Percentiles rank a stretch among this genome's conserved stretches.
Conservation (phyloP, 352 stramenopile species). For the Phytopythium chamaehyphon region DNA sequence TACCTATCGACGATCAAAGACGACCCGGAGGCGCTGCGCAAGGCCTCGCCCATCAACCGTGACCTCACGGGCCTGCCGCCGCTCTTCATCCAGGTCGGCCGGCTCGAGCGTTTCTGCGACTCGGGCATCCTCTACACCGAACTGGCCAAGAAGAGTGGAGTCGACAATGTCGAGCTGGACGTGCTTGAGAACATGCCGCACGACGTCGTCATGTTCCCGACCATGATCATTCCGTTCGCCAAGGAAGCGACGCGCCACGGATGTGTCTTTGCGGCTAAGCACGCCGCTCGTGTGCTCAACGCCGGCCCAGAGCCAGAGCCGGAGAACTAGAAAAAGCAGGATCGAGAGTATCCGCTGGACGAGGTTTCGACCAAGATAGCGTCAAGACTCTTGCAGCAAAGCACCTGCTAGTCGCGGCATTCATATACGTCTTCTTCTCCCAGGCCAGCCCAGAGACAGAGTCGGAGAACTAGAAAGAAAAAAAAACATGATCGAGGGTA, state of each 20-base stretch:
- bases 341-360: too few species aligned
- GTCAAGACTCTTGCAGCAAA: too few species aligned
- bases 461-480: not conserved
- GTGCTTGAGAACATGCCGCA: conserved; percentile 31
- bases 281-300: conserved; percentile 1
- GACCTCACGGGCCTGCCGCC: conserved; percentile 26
- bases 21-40: conserved; percentile 11
- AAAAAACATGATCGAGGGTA: too few species aligned
- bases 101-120: conserved; percentile 26
- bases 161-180: conserved; percentile 30
- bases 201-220: conserved; percentile 29
- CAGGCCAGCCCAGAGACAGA: not conserved
- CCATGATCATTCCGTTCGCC: conserved; percentile 26
- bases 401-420: too few species aligned
- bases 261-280: conserved; percentile 12
- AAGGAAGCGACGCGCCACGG: conserved; percentile 13
- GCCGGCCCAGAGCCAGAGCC: not conserved
- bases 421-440: too few species aligned
- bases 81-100: conserved; percentile 30
- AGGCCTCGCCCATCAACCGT: conserved; percentile 33
- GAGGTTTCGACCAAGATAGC: too few species aligned
- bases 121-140: conserved; percentile 16
- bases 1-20: conserved; percentile 1
- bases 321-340: not conserved
- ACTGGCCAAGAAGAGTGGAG: conserved; percentile 24